phyloP scores from a whole-genome alignment of 108 stramenopile genomes.

The Pinguiococcus pyrenoidosus region DNA sequence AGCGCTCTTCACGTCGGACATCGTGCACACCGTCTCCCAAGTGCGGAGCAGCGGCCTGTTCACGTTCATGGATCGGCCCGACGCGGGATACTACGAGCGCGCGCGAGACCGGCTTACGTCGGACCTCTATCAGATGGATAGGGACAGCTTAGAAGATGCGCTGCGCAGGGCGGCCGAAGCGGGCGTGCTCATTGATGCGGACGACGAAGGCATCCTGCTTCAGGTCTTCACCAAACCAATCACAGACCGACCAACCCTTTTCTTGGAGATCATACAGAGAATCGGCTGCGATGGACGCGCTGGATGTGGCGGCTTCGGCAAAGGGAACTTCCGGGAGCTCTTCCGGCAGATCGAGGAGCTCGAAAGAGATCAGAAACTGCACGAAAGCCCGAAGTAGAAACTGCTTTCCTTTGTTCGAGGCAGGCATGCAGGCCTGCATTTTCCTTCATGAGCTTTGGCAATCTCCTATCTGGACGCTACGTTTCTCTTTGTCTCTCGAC shows the following conservation, averaged over 20 bases:
- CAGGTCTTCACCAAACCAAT: conserved; percentile 64
- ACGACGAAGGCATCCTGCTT: conserved; percentile 64
- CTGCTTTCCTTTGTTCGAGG: too few relatives aligned
- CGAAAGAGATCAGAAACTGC: conserved; percentile 52
- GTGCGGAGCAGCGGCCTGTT: conserved; percentile 59
- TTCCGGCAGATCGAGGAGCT: conserved; percentile 71
- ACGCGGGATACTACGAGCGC: conserved; percentile 50
- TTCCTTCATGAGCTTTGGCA: conserved; percentile 4
- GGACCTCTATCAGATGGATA: too few relatives aligned
- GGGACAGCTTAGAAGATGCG: too few relatives aligned
- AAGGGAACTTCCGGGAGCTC: conserved; percentile 70
- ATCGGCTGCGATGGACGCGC: conserved; percentile 54
- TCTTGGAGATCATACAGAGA: conserved; percentile 75
- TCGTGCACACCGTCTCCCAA: conserved; percentile 51
- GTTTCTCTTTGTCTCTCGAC: too few relatives aligned
- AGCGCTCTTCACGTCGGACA: conserved; percentile 61
- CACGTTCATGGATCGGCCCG: conserved; percentile 62
- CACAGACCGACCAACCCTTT: conserved; percentile 66
- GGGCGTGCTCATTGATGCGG: conserved; percentile 65
- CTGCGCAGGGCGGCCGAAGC: too few relatives aligned
- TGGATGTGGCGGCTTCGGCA: conserved; percentile 77
- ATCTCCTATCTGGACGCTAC: too few relatives aligned
- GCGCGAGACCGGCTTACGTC: conserved; percentile 19
- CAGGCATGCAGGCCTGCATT: too few relatives aligned
- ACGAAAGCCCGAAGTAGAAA: too few relatives aligned